phyloP scores from a whole-genome alignment of 441 rosid species.

The Pelargonium australe region DNA sequence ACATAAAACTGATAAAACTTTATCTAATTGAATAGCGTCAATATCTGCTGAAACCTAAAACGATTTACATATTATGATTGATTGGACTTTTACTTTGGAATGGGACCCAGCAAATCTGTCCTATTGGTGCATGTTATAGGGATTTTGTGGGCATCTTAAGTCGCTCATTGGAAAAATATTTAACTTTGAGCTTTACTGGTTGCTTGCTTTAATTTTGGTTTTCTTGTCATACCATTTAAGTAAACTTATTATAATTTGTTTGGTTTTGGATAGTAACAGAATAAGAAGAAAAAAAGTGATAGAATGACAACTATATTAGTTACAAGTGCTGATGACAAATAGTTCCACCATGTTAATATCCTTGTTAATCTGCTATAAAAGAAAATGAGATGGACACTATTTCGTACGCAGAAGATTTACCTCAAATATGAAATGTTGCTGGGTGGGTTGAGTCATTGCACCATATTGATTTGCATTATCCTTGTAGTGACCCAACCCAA shows the following conservation, averaged over 20 bases:
- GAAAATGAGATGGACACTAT: background rate
- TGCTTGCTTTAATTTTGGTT: background rate
- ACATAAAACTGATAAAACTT: background rate
- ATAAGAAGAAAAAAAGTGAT: too few species aligned
- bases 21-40: background rate
- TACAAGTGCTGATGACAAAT: too few species aligned
- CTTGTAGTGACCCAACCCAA: background rate
- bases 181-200: background rate
- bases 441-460: background rate
- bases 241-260: background rate
- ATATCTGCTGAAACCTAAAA: background rate
- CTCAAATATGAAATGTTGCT: conserved; percentile 1
- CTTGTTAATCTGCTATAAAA: background rate
- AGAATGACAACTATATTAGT: background rate
- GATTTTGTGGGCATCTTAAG: background rate
- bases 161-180: background rate
- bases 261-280: background rate
- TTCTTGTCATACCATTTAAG: background rate
- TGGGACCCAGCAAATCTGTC: too few species aligned
- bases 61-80: background rate
- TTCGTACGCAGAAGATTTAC: background rate
- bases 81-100: background rate
- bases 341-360: background rate
- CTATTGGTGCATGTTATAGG: background rate
- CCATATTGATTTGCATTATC: background rate